Percentiles rank a stretch among this genome's conserved stretches.
These are phyloP conservation scores for Royoungia palumana DNA, from an alignment of 768 basidiomycete genomes.

Conservation along the genomic window DNA sequence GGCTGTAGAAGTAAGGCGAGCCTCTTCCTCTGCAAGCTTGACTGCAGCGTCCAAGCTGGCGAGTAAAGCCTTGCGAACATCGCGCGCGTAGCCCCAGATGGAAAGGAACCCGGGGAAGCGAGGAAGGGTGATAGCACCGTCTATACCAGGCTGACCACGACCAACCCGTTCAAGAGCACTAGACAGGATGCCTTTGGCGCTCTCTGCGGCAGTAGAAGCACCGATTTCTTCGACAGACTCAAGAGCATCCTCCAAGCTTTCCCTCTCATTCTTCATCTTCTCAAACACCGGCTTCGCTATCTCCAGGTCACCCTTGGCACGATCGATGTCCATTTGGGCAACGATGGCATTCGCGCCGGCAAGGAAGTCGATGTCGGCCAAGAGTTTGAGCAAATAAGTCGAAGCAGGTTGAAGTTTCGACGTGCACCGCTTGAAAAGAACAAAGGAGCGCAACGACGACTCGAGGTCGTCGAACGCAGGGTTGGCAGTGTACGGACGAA, in stretches of 20 bases:
- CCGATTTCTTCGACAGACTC: conserved; percentile 77
- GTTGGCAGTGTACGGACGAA: conserved; percentile 61
- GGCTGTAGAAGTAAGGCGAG: conserved; percentile 58
- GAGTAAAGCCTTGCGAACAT: conserved; percentile 77
- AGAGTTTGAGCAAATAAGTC: conserved; percentile 87
- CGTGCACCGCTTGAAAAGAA: conserved; percentile 92
- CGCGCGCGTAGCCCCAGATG: conserved; percentile 82
- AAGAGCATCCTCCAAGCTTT: conserved; percentile 73
- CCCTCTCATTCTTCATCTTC: conserved; percentile 74
- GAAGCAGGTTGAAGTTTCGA: conserved; percentile 93
- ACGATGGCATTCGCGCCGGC: conserved; percentile 82
- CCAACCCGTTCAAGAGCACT: conserved; percentile 75
- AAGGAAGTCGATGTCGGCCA: conserved; percentile 86
- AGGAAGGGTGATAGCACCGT: conserved; percentile 55
- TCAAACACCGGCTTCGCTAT: conserved; percentile 78
- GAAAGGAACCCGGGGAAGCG: conserved; percentile 78
- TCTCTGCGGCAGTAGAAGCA: conserved; percentile 47
- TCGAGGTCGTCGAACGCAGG: conserved; percentile 86
- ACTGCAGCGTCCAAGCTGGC: conserved; percentile 78
- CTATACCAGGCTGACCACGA: conserved; percentile 66
- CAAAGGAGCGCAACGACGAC: conserved; percentile 86
- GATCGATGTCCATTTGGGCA: conserved; percentile 73
- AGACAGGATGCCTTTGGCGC: conserved; percentile 57
- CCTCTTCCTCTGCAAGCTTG: conserved; percentile 77
- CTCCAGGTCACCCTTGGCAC: conserved; percentile 67